phyloP scores from a whole-genome alignment of 202 grass and related monocot species.

The Schoenoplectus tabernaemontani region DNA sequence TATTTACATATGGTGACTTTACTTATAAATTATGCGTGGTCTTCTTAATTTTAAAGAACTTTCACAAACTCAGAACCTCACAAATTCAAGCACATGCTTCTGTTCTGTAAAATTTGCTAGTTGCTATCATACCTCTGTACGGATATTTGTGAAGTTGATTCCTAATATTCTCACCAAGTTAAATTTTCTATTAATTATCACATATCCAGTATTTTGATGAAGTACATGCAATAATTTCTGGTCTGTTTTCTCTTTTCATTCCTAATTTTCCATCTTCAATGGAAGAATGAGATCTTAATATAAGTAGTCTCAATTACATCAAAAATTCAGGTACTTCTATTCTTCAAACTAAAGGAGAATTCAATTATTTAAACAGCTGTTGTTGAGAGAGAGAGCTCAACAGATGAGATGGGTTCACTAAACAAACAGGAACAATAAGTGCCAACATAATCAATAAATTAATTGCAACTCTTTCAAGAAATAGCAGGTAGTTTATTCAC shows the following conservation, averaged over 20 bases:
- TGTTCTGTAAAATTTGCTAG: neutral
- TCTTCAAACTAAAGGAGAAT: neutral
- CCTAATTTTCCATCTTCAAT: no score
- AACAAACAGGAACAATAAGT: neutral
- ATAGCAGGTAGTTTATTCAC: neutral
- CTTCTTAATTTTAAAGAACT: neutral
- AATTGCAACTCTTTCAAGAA: neutral
- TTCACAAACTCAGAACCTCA: neutral
- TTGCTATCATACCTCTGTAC: neutral
- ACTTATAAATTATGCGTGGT: neutral
- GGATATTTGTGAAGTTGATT: neutral
- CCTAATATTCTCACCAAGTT: neutral
- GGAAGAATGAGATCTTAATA: neutral
- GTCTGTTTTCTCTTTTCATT: no score
- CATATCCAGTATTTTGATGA: neutral
- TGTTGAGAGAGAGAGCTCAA: neutral
- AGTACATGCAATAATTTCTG: neutral
- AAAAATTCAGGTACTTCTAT: neutral
- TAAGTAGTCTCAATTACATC: neutral
- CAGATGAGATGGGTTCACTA: neutral
- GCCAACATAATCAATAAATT: neutral
- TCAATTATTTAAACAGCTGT: neutral
- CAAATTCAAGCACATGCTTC: neutral
- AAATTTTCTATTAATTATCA: neutral
- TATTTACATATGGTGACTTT: neutral